Conservation (phyloP, 495 filamentous ascomycete species). For the Podospora didyma region DNA sequence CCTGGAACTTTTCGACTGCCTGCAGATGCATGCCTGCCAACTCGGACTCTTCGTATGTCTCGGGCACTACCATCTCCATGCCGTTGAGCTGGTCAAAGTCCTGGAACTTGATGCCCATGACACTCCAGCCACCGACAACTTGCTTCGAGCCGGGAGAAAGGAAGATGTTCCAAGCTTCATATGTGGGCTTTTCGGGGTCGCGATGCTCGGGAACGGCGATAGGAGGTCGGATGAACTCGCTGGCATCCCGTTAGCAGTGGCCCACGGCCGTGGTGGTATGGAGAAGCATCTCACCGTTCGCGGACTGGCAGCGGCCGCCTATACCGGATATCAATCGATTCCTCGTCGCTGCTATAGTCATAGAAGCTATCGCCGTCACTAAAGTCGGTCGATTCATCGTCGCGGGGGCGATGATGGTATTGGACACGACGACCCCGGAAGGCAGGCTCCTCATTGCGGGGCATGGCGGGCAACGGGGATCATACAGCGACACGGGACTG, state of each 20-base stretch:
- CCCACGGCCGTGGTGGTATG: too few relatives aligned
- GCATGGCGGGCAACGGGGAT: not conserved
- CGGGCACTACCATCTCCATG: not conserved
- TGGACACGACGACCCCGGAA: not conserved
- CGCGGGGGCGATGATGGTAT: not conserved
- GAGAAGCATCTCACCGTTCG: too few relatives aligned
- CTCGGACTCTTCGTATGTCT: conserved; percentile 10
- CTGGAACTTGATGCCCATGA: conserved; percentile 1
- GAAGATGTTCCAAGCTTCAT: conserved; percentile 7
- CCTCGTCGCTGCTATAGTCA: not conserved
- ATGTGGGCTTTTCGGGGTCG: conserved; percentile 3
- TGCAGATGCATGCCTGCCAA: conserved; percentile 15
- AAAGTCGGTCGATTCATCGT: conserved; percentile 7
- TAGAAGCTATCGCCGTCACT: not conserved
- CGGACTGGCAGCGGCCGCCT: too few relatives aligned
- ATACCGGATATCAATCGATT: not conserved
- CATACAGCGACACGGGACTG: not conserved
- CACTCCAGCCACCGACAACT: not conserved
- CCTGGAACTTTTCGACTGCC: conserved; percentile 13
- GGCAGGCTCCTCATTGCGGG: not conserved
- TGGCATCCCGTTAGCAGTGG: conserved; percentile 3
- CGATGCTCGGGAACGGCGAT: not conserved
- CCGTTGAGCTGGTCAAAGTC: not conserved
- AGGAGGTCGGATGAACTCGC: not conserved
- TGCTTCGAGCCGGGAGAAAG: not conserved